Conservation (phyloP, 2,329 filamentous ascomycete genomes). For the Allantophomopsis cytisporea region DNA sequence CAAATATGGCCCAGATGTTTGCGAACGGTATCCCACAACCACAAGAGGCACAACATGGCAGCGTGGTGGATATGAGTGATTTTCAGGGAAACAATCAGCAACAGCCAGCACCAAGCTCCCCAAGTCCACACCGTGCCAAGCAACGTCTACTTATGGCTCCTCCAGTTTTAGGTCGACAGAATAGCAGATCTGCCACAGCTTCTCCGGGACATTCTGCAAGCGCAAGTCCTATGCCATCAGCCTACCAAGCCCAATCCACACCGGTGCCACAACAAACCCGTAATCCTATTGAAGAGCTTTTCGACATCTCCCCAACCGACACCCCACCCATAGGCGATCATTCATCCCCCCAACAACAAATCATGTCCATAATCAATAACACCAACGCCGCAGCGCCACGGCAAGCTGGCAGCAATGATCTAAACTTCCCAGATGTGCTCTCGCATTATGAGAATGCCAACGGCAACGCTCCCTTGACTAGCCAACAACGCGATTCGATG, state of each 20-base stretch:
- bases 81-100: slow-evolving; percentile 20
- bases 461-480: slow-evolving; percentile 36
- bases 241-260: slow-evolving; percentile 10
- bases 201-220: slow-evolving; percentile 1
- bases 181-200: slow-evolving; percentile 6
- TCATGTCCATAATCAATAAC: slow-evolving; percentile 53
- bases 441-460: slow-evolving; percentile 24
- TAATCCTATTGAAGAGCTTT: slow-evolving; percentile 41
- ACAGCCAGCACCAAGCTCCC: slow-evolving; percentile 9
- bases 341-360: slow-evolving; percentile 41
- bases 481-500: slow-evolving; percentile 45
- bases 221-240: background rate
- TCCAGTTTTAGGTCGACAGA: slow-evolving; percentile 4
- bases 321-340: slow-evolving; percentile 39
- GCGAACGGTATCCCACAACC: slow-evolving; percentile 56
- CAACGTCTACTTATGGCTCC: slow-evolving; percentile 19
- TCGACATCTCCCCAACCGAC: slow-evolving; percentile 32
- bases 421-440: slow-evolving; percentile 38
- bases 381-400: slow-evolving; percentile 38
- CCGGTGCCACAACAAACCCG: slow-evolving; percentile 15
- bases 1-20: slow-evolving; percentile 75
- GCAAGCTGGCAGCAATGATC: slow-evolving; percentile 11
- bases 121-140: slow-evolving; percentile 13
- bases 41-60: slow-evolving; percentile 34
- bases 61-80: slow-evolving; percentile 47